Percentiles rank a stretch among this genome's conserved stretches.
These are phyloP conservation scores for Diaporthe caulivora DNA, from an alignment of 2,329 filamentous ascomycete genomes.

Conservation along the genomic window DNA sequence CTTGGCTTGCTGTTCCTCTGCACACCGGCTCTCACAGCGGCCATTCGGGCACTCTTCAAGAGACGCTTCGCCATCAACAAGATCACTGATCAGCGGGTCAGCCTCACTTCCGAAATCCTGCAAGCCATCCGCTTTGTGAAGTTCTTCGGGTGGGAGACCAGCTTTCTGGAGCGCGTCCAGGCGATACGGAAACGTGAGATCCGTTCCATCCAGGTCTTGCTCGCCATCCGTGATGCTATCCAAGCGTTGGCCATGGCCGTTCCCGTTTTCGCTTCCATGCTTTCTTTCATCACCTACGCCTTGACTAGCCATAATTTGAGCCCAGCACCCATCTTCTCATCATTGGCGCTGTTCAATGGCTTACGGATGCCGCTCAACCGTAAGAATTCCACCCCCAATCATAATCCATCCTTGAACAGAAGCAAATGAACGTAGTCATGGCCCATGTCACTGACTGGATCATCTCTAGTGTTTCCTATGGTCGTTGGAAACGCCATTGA, in stretches of 20 bases:
- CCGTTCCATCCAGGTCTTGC: slow-evolving; percentile 80
- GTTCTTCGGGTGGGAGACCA: slow-evolving; percentile 94
- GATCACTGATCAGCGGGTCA: slow-evolving; percentile 91
- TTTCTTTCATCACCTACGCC: slow-evolving; percentile 89
- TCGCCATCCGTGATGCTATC: slow-evolving; percentile 87
- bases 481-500: slow-evolving; percentile 92
- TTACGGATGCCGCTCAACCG: slow-evolving; percentile 88
- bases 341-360: slow-evolving; percentile 91
- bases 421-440: too few species aligned
- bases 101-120: slow-evolving; percentile 91
- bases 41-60: slow-evolving; percentile 81
- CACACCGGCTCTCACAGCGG: slow-evolving; percentile 80
- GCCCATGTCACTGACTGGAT: too few species aligned
- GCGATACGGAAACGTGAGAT: slow-evolving; percentile 84
- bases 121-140: slow-evolving; percentile 95
- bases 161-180: slow-evolving; percentile 82
- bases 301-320: slow-evolving; percentile 75
- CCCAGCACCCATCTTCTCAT: slow-evolving; percentile 89
- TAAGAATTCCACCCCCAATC: neutral
- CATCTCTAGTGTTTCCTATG: slow-evolving; percentile 73
- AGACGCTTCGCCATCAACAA: slow-evolving; percentile 88
- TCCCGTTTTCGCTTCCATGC: slow-evolving; percentile 94
- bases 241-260: slow-evolving; percentile 86
- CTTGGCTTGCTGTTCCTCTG: slow-evolving; percentile 85
- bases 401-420: too few species aligned